These are phyloP conservation scores for Mucor sp. DNA, from an alignment of 371 early-diverging fungal species.

Conservation along the genomic window DNA sequence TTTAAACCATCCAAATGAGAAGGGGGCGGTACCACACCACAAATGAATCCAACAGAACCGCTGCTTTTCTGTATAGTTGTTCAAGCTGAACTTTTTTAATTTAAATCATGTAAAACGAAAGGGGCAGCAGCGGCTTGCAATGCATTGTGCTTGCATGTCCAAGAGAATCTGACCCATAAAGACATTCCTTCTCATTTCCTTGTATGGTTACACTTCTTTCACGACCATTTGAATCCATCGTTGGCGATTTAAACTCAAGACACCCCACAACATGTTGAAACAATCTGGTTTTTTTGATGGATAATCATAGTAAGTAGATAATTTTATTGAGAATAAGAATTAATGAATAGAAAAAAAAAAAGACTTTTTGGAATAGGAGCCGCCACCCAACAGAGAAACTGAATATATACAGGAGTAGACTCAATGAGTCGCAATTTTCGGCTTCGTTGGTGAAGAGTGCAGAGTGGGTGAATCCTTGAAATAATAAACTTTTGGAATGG, in stretches of 20 bases:
- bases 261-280: not conserved
- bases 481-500: not conserved
- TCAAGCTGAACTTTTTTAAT: not conserved
- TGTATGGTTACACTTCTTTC: not conserved
- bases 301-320: not conserved
- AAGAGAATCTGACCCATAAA: not conserved
- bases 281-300: not conserved
- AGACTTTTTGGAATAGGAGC: not conserved
- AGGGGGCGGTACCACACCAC: not conserved
- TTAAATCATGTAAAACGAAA: not conserved
- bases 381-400: not conserved
- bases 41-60: not conserved
- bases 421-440: not conserved
- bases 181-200: not conserved
- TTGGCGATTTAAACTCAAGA: not conserved
- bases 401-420: slow-evolving; percentile 1
- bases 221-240: not conserved
- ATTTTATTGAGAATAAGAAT: slow-evolving; percentile 1
- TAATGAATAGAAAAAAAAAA: not conserved
- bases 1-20: not conserved
- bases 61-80: not conserved
- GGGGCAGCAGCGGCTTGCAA: not conserved
- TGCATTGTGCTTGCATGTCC: not conserved
- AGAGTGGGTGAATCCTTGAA: not conserved
- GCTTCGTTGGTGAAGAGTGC: not conserved